A percentile compares a stretch with the other conserved stretches of the same genome.
phyloP scores from a whole-genome alignment of 306 rosid genomes.

The Lathyrus tuberosus region DNA sequence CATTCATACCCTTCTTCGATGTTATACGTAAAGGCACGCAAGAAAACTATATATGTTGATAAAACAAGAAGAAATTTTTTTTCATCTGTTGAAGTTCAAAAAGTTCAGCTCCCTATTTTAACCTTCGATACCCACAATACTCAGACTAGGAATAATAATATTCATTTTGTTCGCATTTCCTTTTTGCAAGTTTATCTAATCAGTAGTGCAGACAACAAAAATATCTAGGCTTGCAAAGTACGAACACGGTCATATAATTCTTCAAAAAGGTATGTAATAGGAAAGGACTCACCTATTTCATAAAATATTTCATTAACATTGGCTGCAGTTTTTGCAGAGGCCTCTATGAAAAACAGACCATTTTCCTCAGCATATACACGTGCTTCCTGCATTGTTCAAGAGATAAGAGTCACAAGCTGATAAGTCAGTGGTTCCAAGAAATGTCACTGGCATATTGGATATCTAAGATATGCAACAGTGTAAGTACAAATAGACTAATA shows the following conservation, averaged over 20 bases:
- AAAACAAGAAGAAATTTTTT: too few species aligned
- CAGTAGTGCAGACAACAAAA: neutral
- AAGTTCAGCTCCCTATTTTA: neutral
- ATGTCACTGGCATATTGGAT: neutral
- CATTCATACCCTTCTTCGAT: neutral
- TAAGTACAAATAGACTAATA: conserved; percentile 11
- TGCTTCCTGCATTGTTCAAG: conserved; percentile 53
- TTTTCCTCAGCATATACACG: conserved; percentile 64
- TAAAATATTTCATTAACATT: conserved; percentile 64
- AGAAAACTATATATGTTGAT: too few species aligned
- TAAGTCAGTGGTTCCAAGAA: conserved; percentile 32
- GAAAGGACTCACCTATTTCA: conserved; percentile 55
- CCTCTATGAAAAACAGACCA: conserved; percentile 62
- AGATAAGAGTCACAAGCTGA: conserved; percentile 8
- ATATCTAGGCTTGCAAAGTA: conserved; percentile 8
- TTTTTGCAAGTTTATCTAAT: neutral
- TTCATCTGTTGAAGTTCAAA: neutral
- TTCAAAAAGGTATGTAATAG: conserved; percentile 3
- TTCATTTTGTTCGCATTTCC: conserved; percentile 5
- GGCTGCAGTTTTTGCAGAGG: conserved; percentile 64
- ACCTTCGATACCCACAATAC: neutral
- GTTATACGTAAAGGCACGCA: too few species aligned
- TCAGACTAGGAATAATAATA: neutral
- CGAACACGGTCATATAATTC: conserved; percentile 1
- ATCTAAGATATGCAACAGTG: neutral